phyloP scores from a whole-genome alignment of 805 yeast genomes.

The Blastobotrys peoriensis region DNA sequence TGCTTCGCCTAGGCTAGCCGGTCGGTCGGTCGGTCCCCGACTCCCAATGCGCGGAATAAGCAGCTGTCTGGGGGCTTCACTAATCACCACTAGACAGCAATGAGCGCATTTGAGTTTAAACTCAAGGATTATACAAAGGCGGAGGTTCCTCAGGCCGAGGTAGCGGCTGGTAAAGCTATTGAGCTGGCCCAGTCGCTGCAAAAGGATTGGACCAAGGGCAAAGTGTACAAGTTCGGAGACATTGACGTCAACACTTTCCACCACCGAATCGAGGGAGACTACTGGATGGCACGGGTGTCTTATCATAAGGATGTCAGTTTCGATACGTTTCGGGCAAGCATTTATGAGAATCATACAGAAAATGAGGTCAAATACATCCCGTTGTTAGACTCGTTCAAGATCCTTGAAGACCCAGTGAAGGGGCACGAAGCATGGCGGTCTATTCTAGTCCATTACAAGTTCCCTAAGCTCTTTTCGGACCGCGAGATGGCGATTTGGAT shows the following conservation, averaged over 20 bases:
- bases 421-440: conserved; percentile 22
- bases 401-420: conserved; percentile 18
- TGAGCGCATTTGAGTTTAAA: conserved; percentile 13
- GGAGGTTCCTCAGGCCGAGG: conserved; percentile 20
- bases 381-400: conserved; percentile 24
- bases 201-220: conserved; percentile 21
- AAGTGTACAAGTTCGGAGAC: conserved; percentile 10
- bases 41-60: no score
- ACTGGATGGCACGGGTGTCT: conserved; percentile 35
- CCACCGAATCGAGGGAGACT: conserved; percentile 22
- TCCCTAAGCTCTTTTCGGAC: conserved; percentile 30
- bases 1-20: no score
- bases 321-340: conserved; percentile 24
- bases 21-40: no score
- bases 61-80: no score
- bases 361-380: conserved; percentile 35
- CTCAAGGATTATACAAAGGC: conserved; percentile 17
- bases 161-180: conserved; percentile 18
- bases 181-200: conserved; percentile 16
- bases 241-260: conserved; percentile 21
- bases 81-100: no score
- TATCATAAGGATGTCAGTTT: conserved; percentile 27
- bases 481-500: conserved; percentile 35
- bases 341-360: conserved; percentile 33
- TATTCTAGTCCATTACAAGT: conserved; percentile 26